Conservation (phyloP, 768 basidiomycete species). For the Suillus brevipes region DNA sequence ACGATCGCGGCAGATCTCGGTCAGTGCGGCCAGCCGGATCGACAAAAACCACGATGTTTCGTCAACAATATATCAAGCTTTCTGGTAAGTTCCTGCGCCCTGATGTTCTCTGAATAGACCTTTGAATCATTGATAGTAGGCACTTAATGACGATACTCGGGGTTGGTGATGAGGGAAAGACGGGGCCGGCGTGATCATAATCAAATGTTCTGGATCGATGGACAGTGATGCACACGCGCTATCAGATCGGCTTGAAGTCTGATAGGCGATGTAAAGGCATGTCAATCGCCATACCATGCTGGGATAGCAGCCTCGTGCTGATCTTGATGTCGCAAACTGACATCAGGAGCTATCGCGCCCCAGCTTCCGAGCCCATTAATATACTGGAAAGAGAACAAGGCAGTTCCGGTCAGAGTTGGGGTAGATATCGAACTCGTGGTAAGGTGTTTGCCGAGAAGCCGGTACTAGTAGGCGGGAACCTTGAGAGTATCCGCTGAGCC, state of each 20-base stretch:
- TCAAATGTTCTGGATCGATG: not conserved
- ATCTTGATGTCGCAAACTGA: not conserved
- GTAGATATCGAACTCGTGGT: conserved; percentile 4
- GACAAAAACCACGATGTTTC: not conserved
- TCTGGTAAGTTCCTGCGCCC: not conserved
- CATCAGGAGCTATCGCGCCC: not conserved
- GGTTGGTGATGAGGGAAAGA: not conserved
- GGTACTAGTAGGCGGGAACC: not conserved
- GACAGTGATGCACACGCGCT: not conserved
- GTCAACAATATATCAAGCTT: not conserved
- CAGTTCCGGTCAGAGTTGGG: not conserved
- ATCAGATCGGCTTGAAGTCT: not conserved
- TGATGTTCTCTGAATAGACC: not conserved
- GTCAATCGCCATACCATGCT: not conserved
- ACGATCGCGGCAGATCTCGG: not conserved
- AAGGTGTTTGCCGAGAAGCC: not conserved
- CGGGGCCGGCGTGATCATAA: not conserved
- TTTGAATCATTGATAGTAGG: not conserved
- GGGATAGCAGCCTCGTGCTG: not conserved
- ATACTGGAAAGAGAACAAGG: not conserved
- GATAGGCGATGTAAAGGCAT: not conserved
- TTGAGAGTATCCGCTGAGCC: not conserved
- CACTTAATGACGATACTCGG: not conserved
- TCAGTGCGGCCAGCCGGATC: not conserved
- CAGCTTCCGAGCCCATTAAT: not conserved